Evolutionary conservation across 331 rosid genomes (phyloP).

Genomic region (Telfairia occidentalis): DNA sequence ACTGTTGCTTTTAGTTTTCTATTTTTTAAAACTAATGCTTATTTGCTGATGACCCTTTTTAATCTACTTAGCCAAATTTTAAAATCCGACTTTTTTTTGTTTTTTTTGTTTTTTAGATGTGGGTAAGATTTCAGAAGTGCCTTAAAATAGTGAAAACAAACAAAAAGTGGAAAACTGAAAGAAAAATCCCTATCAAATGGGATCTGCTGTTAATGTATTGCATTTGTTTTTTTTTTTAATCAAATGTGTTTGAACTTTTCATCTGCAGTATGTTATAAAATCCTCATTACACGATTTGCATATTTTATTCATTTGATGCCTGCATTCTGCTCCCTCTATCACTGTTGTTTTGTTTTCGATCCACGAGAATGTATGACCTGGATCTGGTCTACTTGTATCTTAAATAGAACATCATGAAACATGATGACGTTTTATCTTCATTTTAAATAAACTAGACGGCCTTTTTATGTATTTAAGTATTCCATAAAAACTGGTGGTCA

Average conservation of each 20-base stretch:
- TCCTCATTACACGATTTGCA: constrained; percentile 26
- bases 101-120: not conserved
- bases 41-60: not conserved
- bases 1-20: not conserved
- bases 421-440: not conserved
- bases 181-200: not conserved
- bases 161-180: not conserved
- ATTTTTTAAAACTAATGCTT: not conserved
- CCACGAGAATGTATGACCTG: constrained; percentile 50
- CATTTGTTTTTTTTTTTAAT: not conserved
- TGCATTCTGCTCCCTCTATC: constrained; percentile 39
- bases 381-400: constrained; percentile 41
- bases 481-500: constrained; percentile 1
- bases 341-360: constrained; percentile 22
- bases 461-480: not conserved
- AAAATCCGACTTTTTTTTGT: not conserved
- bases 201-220: not conserved
- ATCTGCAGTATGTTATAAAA: constrained; percentile 22
- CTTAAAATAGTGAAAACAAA: not conserved
- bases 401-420: constrained; percentile 23
- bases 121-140: not conserved
- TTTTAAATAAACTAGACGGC: not conserved
- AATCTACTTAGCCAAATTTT: not conserved
- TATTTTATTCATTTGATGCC: constrained; percentile 45
- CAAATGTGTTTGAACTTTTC: not conserved